Evolutionary conservation across 2,329 filamentous ascomycete genomes (phyloP), one percentile per base, ranked within the genome.

Genomic region (Cladosporium sp.): DNA sequence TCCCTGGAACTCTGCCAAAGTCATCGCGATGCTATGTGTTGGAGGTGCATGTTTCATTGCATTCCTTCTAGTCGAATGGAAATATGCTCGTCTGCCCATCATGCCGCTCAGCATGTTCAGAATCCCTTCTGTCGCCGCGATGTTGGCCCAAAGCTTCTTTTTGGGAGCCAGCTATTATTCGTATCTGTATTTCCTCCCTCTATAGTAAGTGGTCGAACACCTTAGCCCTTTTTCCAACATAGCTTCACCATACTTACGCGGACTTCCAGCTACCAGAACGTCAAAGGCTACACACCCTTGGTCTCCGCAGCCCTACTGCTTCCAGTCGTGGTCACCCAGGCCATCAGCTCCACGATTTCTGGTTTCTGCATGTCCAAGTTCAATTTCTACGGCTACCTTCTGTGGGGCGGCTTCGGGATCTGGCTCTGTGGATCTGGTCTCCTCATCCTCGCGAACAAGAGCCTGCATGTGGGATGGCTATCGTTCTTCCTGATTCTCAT

Each of bases 121-220:
- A 44, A 86, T 82, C 67, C 76, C 77, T 21, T 81, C 86, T 7
- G 79, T 90, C 8, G 78, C 79, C 26, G 79, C 85, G 8, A 82
- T 90, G 67, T 77, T 90, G 58, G 49, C 82, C 3, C 86, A 90
- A 71, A 86, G 83, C 72, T 84, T 90, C 68, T 76, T 90, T 26
- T 82, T 88, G 26, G 87, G 88, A 5, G 79, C 84, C 15, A 83
- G 84, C 1, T 89, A 87, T 70, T 87, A 94, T 73, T 86, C 89
- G 0, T 87, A 86, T 34, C 87, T 86, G 68, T 96, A 94, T 82
- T 96, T 91, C 79, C 83, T 96, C 3, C 92, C 92, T 0, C 83
- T 96, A 1, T 97, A 96, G 60, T 64, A 57, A 64, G 60, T 44
- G 36, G 6, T 38, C 21, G n/a, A 30, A 7, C 32, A 21, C 34